A percentile compares a stretch with the other conserved stretches of the same genome.
phyloP scores from a whole-genome alignment of 2,329 filamentous ascomycete species.

The Saccharata proteae region DNA sequence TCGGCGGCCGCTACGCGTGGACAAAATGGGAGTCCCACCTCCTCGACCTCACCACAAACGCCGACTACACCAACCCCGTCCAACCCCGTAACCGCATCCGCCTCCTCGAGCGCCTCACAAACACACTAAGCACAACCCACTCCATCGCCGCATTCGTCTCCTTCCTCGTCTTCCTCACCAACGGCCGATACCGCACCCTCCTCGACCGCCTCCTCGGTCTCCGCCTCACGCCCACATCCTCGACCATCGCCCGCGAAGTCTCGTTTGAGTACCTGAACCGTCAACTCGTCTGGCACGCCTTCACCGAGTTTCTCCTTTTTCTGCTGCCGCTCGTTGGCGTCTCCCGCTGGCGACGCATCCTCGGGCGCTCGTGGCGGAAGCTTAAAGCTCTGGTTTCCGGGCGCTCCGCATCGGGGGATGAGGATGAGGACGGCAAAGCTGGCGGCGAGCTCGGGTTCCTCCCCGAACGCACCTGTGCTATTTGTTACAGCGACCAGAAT shows the following conservation, averaged over 20 bases:
- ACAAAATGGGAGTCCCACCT: constrained; percentile 84
- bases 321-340: constrained; percentile 94
- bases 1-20: constrained; percentile 84
- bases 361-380: constrained; percentile 76
- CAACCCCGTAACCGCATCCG: constrained; percentile 37
- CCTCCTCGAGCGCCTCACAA: constrained; percentile 56
- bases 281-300: constrained; percentile 98
- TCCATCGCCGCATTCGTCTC: constrained; percentile 71
- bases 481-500: constrained; percentile 93
- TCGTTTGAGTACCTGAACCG: constrained; percentile 97
- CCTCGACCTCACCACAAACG: constrained; percentile 58
- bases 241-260: constrained; percentile 68
- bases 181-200: constrained; percentile 82
- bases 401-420: constrained; percentile 28
- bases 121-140: constrained; percentile 58
- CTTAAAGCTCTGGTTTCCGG: constrained; percentile 50
- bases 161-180: constrained; percentile 82
- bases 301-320: constrained; percentile 96
- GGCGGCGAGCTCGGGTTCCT: constrained; percentile 72
- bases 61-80: constrained; percentile 49
- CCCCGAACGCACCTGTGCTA: constrained; percentile 87
- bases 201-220: constrained; percentile 76
- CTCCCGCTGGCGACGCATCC: constrained; percentile 80
- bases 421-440: constrained; percentile 31
- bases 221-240: constrained; percentile 72